Base-by-base conservation (phyloP, 441 rosid genomes). In the Aquilaria agallochum region DNA sequence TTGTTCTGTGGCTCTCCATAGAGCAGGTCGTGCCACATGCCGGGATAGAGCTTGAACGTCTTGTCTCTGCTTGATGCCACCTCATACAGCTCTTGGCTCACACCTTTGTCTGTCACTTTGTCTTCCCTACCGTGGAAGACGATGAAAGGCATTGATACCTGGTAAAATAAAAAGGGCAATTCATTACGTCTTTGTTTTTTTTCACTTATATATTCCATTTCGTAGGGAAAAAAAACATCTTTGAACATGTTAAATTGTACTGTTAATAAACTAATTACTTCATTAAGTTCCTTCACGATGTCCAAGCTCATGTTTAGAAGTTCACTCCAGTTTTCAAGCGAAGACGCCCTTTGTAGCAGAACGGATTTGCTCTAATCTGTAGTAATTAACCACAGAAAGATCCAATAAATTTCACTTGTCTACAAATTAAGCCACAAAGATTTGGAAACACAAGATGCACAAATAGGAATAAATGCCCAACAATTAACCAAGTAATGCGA, bases 1-100 rank as follows among this genome's bases (percentile, higher is more conserved):
- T 94, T 94, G 44, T 83, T 75, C 5, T 56, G 64, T 5, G 87
- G 69, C 65, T 94, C 99, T 0, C 96, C 97, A 12, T 91, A 91
- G 11, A 94, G 85, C 54, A 94, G 56, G 0, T 95, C 95, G 6
- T 94, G 99, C 99, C 99, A 94, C 99, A 94, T 94, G 11, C 68
- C 85, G 0, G 86, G 79, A 49, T 94, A 94, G 53, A 89, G n/a
- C 69, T 87, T 94, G 15, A 94, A 64, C 13, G 86, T 83, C 80
- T 94, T 94, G 83, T 91, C 97, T 0, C 59, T 31, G 62, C 92
- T 85, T 10, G 86, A 68, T 1, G 99, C 93, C 0, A 60, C 76
- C 0, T 67, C 68, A 3, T 67, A 73, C 0, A 94, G 73, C n/a
- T 68, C 72, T 57, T 71, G 12, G 80, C 99, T 94, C 3, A 80